Evolutionary conservation across 495 filamentous ascomycete species (phyloP), one percentile per base, ranked within the genome.

Genomic region (Penicillium soppii): DNA sequence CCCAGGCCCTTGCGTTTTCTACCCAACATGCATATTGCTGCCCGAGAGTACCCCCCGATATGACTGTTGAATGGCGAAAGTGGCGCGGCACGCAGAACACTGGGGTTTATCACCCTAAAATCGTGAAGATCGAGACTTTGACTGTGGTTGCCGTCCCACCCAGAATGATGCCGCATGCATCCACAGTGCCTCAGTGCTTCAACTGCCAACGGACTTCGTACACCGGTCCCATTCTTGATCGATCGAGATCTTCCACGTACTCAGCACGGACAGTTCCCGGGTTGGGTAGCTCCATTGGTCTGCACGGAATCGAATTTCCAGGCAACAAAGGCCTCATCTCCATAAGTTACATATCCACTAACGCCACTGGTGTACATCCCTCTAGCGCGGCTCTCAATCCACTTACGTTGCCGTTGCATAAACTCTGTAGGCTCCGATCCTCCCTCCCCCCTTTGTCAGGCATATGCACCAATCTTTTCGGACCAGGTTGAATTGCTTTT

Each of bases 1-100:
- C 35, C 21, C 29, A 12, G 29, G 17, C 50, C 39, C 40, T 60
- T 58, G 62, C 47, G 23, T 30, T 53, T 40, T 39, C 47, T 66
- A 65, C 70, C 63, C 62, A 62, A 58, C 60, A 57, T 66, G 59
- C 59, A 57, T 52, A 57, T 66, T 68, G 70, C 66, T 68, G 71
- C 71, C 70, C 66, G 64, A 73, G 59, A 36, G 50, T 22, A 22
- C 47, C 17, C 41, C 45, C 23, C 26, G 23, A 32, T 15, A 33
- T 13, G 22, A 51, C 47, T 38, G 39, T 51, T 35, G 29, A 50
- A 61, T 17, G 38, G 42, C 59, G 17, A 36, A 22, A 45, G 50
- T 64, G 47, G 52, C 50, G 43, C 20, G 16, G 43, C 29, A 21
- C 1, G 16, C 47, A 21, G 45, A 5, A 19, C 23, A 26, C 41